A percentile compares a stretch with the other conserved stretches of the same genome.
phyloP scores from a whole-genome alignment of 176 grass and related monocot species.

The Carex cristatella region DNA sequence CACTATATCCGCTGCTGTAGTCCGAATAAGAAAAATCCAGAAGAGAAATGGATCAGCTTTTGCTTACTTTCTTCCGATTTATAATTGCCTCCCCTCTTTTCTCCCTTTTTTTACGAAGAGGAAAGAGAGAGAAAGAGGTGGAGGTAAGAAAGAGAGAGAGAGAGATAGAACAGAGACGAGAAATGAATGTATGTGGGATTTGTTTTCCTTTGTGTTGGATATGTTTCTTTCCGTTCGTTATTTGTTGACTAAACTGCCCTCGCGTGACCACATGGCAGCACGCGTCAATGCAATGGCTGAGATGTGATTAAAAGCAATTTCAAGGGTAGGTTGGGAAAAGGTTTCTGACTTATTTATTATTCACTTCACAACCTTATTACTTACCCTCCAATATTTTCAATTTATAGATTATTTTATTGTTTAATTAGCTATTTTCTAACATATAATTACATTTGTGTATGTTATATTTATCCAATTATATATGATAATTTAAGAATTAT shows the following conservation, averaged over 20 bases:
- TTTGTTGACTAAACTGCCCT: conserved; percentile 53
- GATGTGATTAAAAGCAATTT: not conserved
- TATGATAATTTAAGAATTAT: not conserved
- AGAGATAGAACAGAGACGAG: conserved; percentile 12
- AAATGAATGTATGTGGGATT: conserved; percentile 25
- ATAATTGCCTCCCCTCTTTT: conserved; percentile 21
- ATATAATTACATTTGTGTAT: not conserved
- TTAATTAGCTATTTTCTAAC: not conserved
- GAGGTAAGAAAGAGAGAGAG: not conserved
- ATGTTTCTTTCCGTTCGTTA: conserved; percentile 14
- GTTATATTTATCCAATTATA: no score
- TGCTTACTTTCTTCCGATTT: not conserved
- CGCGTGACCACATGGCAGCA: not conserved
- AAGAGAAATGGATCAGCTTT: not conserved
- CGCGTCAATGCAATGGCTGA: not conserved
- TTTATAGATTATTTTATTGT: not conserved
- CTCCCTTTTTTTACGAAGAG: conserved; percentile 28
- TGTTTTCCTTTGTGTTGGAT: conserved; percentile 40
- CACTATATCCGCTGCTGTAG: not conserved
- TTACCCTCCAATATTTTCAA: not conserved
- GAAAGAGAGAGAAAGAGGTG: conserved; percentile 27
- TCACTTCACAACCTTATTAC: not conserved
- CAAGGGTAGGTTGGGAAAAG: not conserved
- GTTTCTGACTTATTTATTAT: not conserved
- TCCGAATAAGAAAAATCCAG: not conserved